Percentiles rank a stretch among this genome's conserved stretches.
These are phyloP conservation scores for Mortierella sp. DNA, from an alignment of 371 early-diverging fungal genomes.

Conservation along the genomic window DNA sequence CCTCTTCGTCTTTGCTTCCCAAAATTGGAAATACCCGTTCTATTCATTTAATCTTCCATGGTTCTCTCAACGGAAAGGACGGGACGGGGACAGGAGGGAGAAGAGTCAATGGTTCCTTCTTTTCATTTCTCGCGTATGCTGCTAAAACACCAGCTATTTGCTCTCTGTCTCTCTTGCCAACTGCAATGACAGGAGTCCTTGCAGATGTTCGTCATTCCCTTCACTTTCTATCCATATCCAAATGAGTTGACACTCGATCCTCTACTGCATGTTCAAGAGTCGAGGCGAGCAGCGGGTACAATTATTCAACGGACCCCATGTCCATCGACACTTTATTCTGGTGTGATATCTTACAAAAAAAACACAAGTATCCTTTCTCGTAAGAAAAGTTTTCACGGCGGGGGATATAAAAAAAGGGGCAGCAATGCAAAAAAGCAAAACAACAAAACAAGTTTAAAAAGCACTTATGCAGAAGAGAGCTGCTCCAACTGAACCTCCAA, in stretches of 20 bases:
- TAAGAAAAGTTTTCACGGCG: not conserved
- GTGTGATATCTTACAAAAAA: not conserved
- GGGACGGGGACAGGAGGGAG: too few species aligned
- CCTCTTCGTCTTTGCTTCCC: not conserved
- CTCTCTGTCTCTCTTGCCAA: too few species aligned
- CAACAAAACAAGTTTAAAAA: not conserved
- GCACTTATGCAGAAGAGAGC: slow-evolving; percentile 44
- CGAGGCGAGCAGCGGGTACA: not conserved
- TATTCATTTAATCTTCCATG: not conserved
- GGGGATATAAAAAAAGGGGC: slow-evolving; percentile 3
- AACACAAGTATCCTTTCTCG: not conserved
- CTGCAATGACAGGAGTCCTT: too few species aligned
- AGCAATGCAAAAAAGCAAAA: not conserved
- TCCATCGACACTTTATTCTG: not conserved
- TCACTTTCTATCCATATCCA: too few species aligned
- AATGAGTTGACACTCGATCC: too few species aligned
- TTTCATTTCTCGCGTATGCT: too few species aligned
- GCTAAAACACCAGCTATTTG: too few species aligned
- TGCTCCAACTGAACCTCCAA: slow-evolving; percentile 81
- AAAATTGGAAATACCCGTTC: not conserved
- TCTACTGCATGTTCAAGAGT: too few species aligned
- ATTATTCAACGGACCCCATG: slow-evolving; percentile 1
- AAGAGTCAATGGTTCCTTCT: too few species aligned
- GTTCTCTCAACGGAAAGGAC: too few species aligned
- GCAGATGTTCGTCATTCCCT: too few species aligned